Evolutionary conservation across 2,329 filamentous ascomycete species (phyloP), one percentile per base, ranked within the genome.

Genomic region (Alternaria sp.): DNA sequence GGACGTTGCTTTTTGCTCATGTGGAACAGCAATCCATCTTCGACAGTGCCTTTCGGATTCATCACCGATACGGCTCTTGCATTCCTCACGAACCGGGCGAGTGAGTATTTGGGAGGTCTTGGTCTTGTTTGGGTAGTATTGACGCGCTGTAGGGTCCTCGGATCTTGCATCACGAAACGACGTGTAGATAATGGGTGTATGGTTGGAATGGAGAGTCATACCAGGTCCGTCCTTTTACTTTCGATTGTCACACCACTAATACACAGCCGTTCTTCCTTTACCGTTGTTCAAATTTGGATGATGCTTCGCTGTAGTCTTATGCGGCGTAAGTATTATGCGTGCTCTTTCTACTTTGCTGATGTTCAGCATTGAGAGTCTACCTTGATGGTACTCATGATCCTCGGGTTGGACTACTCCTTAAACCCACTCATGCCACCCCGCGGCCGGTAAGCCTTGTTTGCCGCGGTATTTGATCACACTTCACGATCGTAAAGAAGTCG

Each of bases 61-160:
- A 45, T 21, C 55, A 44, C 43, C 20, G 26, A 50, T 15, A 43
- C 30, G 25, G 45, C 15, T 51, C 46, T n/a, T n/a, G 26, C 44
- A 41, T 25, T 45, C 15, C n/a, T 47, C 23, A 43, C 21, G 46
- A 53, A 57, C 53, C 37, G 57, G 59, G 44, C 57, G 58, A 56
- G 67, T 69, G 65, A 69, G 71, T 70, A 66, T 59, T n/a, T 23
- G 43, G 65, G 41, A 44, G 55, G 26, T 53, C 18, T 26, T 28
- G 53, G 51, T 57, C 49, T 28, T 49, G 47, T 57, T 50, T 58
- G 53, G 23, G 57, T 58, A 59, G 64, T 57, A 68, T 71, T 70
- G 62, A 70, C 64, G 63, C 61, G 67, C 57, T 63, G 61, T 66
- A 70, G 69, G 64, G 64, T 72, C 67, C 61, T 66, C 55, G 65